Evolutionary conservation across 352 stramenopile genomes (phyloP).

Genomic region (Globisporangium nagaii): DNA sequence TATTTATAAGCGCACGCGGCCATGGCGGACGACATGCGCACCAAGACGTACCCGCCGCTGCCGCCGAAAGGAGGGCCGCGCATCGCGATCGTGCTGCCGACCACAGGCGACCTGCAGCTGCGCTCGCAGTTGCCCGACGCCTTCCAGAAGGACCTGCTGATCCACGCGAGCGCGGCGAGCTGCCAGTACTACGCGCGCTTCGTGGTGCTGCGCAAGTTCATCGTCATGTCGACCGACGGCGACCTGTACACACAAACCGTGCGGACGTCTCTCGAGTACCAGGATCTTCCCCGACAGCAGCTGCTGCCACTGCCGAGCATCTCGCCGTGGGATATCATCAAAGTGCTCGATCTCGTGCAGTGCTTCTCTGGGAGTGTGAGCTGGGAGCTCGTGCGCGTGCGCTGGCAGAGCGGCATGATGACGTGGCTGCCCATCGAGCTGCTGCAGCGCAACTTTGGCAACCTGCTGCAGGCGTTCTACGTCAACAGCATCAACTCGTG

Average conservation of each 20-base stretch:
- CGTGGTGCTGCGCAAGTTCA: constrained; percentile 54
- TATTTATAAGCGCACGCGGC: background rate
- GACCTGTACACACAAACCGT: constrained; percentile 57
- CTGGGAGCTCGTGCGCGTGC: constrained; percentile 69
- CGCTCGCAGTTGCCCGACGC: constrained; percentile 35
- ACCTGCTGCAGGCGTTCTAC: constrained; percentile 70
- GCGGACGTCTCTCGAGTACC: constrained; percentile 23
- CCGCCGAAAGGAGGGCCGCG: constrained; percentile 28
- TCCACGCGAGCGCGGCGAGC: constrained; percentile 41
- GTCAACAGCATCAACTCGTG: constrained; percentile 78
- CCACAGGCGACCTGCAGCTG: constrained; percentile 43
- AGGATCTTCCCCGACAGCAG: constrained; percentile 33
- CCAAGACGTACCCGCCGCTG: constrained; percentile 56
- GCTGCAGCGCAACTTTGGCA: constrained; percentile 29
- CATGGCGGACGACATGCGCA: constrained; percentile 44
- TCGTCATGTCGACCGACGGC: constrained; percentile 66
- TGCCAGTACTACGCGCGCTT: constrained; percentile 53
- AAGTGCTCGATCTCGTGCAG: constrained; percentile 68
- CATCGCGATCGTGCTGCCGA: constrained; percentile 46
- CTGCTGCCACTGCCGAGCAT: constrained; percentile 54
- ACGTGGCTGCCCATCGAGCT: constrained; percentile 67
- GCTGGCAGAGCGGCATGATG: constrained; percentile 59
- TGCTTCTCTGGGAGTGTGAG: constrained; percentile 35
- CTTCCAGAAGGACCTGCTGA: constrained; percentile 45
- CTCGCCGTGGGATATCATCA: constrained; percentile 45